A percentile compares a stretch with the other conserved stretches of the same genome.
These are phyloP conservation scores for Penicillium herquei DNA, from an alignment of 495 filamentous ascomycete genomes.

Conservation along the genomic window DNA sequence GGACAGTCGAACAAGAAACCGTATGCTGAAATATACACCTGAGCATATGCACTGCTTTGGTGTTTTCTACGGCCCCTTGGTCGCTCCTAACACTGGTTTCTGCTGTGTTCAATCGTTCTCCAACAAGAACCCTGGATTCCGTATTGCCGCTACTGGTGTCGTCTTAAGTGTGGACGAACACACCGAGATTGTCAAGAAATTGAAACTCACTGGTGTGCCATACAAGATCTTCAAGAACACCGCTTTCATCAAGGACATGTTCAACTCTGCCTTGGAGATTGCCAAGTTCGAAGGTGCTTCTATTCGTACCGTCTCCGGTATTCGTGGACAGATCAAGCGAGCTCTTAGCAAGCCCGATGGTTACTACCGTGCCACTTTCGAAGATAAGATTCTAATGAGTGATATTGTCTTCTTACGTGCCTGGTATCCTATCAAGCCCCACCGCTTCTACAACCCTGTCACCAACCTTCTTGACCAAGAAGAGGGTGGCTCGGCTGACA, in stretches of 20 bases:
- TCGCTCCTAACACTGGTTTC: slow-evolving; percentile 94
- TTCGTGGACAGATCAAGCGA: slow-evolving; percentile 94
- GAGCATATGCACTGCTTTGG: slow-evolving; percentile 98
- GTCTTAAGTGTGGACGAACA: slow-evolving; percentile 90
- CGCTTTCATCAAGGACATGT: slow-evolving; percentile 99
- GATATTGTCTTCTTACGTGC: slow-evolving; percentile 95
- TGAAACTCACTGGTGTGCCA: slow-evolving; percentile 87
- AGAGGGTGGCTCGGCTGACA: slow-evolving; percentile 34
- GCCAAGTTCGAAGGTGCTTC: slow-evolving; percentile 97
- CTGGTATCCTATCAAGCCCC: slow-evolving; percentile 94
- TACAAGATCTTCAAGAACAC: slow-evolving; percentile 99
- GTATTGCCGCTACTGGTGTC: slow-evolving; percentile 89
- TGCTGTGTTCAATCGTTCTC: slow-evolving; percentile 90
- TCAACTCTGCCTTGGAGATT: slow-evolving; percentile 84
- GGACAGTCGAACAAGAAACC: slow-evolving; percentile 86
- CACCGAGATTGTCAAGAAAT: slow-evolving; percentile 97
- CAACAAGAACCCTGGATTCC: slow-evolving; percentile 84
- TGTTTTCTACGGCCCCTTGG: slow-evolving; percentile 91
- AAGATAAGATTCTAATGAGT: slow-evolving; percentile 95
- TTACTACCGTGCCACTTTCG: slow-evolving; percentile 92
- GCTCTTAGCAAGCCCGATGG: slow-evolving; percentile 90
- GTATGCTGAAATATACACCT: slow-evolving; percentile 96
- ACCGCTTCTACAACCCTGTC: slow-evolving; percentile 94
- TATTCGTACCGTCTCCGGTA: slow-evolving; percentile 92
- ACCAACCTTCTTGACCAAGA: slow-evolving; percentile 73